Base-by-base conservation (phyloP, 257 asterid species). In the Gentiana straminea region DNA sequence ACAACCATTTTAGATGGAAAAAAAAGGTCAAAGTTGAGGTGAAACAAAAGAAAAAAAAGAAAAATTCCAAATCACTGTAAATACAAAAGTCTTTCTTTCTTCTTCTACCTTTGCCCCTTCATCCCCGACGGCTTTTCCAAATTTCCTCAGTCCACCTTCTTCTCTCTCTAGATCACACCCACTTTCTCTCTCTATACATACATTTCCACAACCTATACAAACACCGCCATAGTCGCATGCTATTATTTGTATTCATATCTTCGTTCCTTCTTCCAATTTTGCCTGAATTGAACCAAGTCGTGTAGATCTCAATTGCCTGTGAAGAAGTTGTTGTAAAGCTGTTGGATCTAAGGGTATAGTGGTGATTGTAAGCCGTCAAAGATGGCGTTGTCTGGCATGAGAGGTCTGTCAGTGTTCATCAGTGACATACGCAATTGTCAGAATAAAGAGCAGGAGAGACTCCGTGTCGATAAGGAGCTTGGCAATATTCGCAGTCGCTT, bases 301-400 rank as follows among this genome's bases (percentile, higher is more conserved):
- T 34, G 54, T 56, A 56, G 68, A 61, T 63, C 67, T 61, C 57
- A 35, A 61, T 51, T 53, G 45, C 43, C 15, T 38, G 13, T 49
- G 60, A 54, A 24, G 32, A 34, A 61, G 68, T 59, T 73, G 54
- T 49, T 24, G 24, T 24, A 24, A 52, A 57, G 58, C 44, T 37
- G 70, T 73, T 64, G 84, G 90, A 86, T 81, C 89, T 81, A 86
- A 70, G 55, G 62, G 33, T 9, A 38, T 38, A 24, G 24, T 41
- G 50, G 51, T 57, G 43, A 57, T 67, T 41, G 52, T 44, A 49
- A 5, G 36, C 62, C 35, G 45, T 52, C 38, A 53, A 65, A 54
- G 67, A 91, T 91, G 98, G 98, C 97, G 83, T 82, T 87, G 68
- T 91, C 98, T 54, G 98, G 98, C 71, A 91, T 91, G 98, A 73